phyloP scores from a whole-genome alignment of 2,329 filamentous ascomycete genomes.

The Verticillium albo-atrum region DNA sequence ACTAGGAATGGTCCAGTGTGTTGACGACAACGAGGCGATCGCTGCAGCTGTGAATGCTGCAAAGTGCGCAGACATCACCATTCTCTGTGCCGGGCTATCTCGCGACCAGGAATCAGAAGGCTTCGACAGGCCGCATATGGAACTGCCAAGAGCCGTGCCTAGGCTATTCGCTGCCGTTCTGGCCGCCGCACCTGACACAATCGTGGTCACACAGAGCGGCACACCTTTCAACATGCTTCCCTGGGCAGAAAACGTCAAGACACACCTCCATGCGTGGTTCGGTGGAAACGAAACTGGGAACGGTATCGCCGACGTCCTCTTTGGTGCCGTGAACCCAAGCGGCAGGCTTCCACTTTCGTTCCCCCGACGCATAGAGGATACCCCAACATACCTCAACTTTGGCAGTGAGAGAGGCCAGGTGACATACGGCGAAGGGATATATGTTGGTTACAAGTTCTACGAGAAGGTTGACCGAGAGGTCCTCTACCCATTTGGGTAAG shows the following conservation, averaged over 20 bases:
- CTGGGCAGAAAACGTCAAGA: conserved; percentile 2
- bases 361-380: conserved; percentile 3
- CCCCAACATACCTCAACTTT: conserved; percentile 2
- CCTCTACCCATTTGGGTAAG: conserved; percentile 2
- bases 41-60: conserved; percentile 29
- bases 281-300: conserved; percentile 6
- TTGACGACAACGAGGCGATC: conserved; percentile 8
- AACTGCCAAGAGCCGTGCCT: background rate
- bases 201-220: background rate
- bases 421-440: conserved; percentile 1
- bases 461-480: conserved; percentile 3
- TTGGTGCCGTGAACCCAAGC: conserved; percentile 6
- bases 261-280: conserved; percentile 6
- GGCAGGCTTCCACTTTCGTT: conserved; percentile 9
- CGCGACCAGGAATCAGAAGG: conserved; percentile 13
- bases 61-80: conserved; percentile 51
- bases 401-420: conserved; percentile 2
- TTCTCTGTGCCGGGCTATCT: conserved; percentile 51
- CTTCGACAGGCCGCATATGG: background rate
- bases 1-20: conserved; percentile 1
- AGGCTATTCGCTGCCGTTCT: background rate
- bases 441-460: conserved; percentile 4
- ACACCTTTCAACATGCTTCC: background rate
- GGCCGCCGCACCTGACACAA: background rate
- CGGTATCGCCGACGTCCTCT: conserved; percentile 4